phyloP scores from a whole-genome alignment of 2,329 filamentous ascomycete species.

The Tympanopsis confertula region DNA sequence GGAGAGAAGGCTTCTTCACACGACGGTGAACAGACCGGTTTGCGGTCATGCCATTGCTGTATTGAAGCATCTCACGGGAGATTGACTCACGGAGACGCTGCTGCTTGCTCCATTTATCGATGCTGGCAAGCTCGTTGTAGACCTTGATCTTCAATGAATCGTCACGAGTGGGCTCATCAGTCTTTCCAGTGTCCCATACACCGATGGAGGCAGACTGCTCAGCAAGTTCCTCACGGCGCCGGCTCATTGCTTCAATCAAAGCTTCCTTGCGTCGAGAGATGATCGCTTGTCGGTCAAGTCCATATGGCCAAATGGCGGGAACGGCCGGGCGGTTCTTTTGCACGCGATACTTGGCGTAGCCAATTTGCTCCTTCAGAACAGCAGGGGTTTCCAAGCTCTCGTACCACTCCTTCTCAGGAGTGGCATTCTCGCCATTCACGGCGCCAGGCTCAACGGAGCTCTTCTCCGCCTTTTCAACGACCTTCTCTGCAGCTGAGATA shows the following conservation, averaged over 20 bases:
- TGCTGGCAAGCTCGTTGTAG: constrained; percentile 88
- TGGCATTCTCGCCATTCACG: neutral
- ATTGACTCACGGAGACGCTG: constrained; percentile 75
- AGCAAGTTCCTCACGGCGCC: constrained; percentile 38
- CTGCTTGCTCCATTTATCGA: constrained; percentile 81
- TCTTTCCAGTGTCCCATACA: constrained; percentile 70
- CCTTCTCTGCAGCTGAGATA: neutral
- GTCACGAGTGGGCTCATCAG: constrained; percentile 52
- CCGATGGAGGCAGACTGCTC: constrained; percentile 64
- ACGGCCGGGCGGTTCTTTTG: constrained; percentile 70
- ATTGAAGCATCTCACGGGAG: constrained; percentile 83
- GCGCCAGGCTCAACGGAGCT: neutral
- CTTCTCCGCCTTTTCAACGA: neutral
- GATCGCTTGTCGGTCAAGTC: constrained; percentile 79
- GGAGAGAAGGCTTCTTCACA: constrained; percentile 92
- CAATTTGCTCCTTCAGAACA: constrained; percentile 39
- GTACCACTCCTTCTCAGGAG: neutral
- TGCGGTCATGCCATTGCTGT: constrained; percentile 94
- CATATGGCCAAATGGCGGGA: constrained; percentile 77
- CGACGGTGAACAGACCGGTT: constrained; percentile 84
- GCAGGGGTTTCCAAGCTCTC: neutral
- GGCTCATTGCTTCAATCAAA: constrained; percentile 48
- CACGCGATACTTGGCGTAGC: constrained; percentile 67
- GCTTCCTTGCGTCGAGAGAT: constrained; percentile 63
- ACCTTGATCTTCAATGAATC: constrained; percentile 78